Percentiles rank a stretch among this genome's conserved stretches.
These are phyloP conservation scores for Saturnispora zaruensis DNA, from an alignment of 805 yeast genomes.

Conservation along the genomic window DNA sequence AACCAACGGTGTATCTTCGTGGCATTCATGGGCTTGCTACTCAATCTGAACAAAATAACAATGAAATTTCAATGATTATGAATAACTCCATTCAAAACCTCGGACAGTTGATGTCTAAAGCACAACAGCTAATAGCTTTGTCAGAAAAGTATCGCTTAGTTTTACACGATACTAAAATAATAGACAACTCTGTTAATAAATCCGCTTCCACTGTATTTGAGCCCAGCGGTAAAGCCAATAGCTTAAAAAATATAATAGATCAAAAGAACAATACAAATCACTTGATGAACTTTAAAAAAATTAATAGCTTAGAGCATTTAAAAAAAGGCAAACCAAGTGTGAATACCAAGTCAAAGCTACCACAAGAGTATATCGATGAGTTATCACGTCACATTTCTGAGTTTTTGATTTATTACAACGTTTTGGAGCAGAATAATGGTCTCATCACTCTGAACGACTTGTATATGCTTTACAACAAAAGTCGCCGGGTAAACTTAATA, in stretches of 20 bases:
- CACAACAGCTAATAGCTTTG: conserved; percentile 58
- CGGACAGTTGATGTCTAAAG: conserved; percentile 68
- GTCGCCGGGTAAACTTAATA: conserved; percentile 58
- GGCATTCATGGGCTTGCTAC: conserved; percentile 71
- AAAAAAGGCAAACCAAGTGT: conserved; percentile 10
- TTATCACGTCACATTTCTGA: conserved; percentile 74
- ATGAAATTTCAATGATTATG: conserved; percentile 52
- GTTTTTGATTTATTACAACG: conserved; percentile 39
- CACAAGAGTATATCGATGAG: conserved; percentile 40
- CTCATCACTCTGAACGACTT: conserved; percentile 54
- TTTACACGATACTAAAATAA: conserved; percentile 13
- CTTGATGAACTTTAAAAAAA: conserved; percentile 16
- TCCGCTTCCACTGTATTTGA: conserved; percentile 16
- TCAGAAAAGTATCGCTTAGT: conserved; percentile 36
- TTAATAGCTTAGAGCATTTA: conserved; percentile 17
- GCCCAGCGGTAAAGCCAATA: neutral
- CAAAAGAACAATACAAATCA: conserved; percentile 24
- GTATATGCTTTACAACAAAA: conserved; percentile 54
- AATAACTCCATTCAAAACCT: conserved; percentile 68
- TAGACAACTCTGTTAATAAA: conserved; percentile 17
- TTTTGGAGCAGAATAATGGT: conserved; percentile 47
- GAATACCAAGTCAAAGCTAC: conserved; percentile 13
- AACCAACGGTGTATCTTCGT: neutral
- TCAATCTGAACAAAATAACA: conserved; percentile 43
- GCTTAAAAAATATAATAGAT: conserved; percentile 15